Evolutionary conservation across 768 basidiomycete genomes (phyloP).

Genomic region (Trametes sanguinea): DNA sequence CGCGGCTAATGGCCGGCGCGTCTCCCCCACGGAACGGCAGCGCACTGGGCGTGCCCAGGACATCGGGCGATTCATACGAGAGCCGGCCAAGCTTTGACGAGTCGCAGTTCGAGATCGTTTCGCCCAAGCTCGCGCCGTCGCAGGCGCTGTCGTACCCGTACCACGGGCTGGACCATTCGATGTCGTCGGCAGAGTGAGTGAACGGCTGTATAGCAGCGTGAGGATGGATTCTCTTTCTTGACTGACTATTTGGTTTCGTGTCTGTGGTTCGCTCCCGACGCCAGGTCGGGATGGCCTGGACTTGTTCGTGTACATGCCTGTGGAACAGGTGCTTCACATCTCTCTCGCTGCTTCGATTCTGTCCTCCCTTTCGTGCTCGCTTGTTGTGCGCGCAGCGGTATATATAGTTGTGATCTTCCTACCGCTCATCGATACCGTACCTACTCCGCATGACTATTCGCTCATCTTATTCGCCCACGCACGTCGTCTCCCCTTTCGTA

Average conservation of each 20-base stretch:
- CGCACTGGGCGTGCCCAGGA: conserved; percentile 31
- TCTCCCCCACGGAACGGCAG: conserved; percentile 37
- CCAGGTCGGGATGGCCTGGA: conserved; percentile 1
- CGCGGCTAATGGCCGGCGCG: conserved; percentile 11
- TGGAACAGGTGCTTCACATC: neutral
- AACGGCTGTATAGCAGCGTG: neutral
- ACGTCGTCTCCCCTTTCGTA: neutral
- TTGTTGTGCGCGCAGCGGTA: conserved; percentile 13
- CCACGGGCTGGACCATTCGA: conserved; percentile 48
- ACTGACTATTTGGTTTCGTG: neutral
- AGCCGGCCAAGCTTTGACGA: conserved; percentile 59
- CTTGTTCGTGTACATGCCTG: conserved; percentile 2
- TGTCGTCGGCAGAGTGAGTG: conserved; percentile 26
- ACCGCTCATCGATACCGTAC: neutral
- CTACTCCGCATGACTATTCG: neutral
- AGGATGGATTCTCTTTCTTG: neutral
- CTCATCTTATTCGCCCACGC: neutral
- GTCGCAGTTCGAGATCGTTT: conserved; percentile 67
- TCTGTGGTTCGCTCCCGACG: neutral
- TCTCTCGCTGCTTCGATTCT: neutral
- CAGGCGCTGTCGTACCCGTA: conserved; percentile 58
- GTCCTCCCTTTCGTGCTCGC: conserved; percentile 3
- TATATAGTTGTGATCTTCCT: neutral
- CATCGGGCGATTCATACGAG: conserved; percentile 44
- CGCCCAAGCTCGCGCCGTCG: conserved; percentile 40